A percentile compares a stretch with the other conserved stretches of the same genome.
phyloP scores from a whole-genome alignment of 2,329 filamentous ascomycete species.

The Phaeomoniella chlamydospora region DNA sequence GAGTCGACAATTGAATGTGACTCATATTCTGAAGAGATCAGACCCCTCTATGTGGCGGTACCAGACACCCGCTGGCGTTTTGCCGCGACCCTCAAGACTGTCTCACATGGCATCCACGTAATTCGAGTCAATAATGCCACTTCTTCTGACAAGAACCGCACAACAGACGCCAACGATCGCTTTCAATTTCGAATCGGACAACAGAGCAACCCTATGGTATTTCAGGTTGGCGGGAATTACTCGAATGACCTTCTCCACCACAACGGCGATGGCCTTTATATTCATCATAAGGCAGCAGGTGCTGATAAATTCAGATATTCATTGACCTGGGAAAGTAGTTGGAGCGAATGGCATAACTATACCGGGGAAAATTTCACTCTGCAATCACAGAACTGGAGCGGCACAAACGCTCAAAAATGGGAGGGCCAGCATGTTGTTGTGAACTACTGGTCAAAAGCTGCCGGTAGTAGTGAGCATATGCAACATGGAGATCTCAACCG shows the following conservation, averaged over 20 bases:
- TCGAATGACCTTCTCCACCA: slow-evolving; percentile 29
- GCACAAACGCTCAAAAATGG: slow-evolving; percentile 34
- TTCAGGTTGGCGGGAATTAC: slow-evolving; percentile 38
- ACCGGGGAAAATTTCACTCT: slow-evolving; percentile 24
- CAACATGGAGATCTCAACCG: slow-evolving; percentile 35
- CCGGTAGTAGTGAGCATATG: slow-evolving; percentile 35
- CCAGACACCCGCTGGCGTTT: slow-evolving; percentile 31
- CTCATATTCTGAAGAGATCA: slow-evolving; percentile 15
- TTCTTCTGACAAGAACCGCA: slow-evolving; percentile 16
- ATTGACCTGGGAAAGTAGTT: slow-evolving; percentile 35
- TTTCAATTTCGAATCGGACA: slow-evolving; percentile 40
- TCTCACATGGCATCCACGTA: slow-evolving; percentile 38
- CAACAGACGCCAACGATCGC: slow-evolving; percentile 30
- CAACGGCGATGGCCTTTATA: slow-evolving; percentile 18
- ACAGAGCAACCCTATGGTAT: slow-evolving; percentile 39
- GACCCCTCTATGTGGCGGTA: slow-evolving; percentile 23
- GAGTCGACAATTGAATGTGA: slow-evolving; percentile 22
- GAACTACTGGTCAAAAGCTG: slow-evolving; percentile 37
- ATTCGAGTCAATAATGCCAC: slow-evolving; percentile 33
- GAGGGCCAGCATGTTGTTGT: slow-evolving; percentile 37
- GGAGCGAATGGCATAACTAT: slow-evolving; percentile 37
- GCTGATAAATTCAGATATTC: slow-evolving; percentile 40
- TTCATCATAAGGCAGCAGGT: slow-evolving; percentile 36
- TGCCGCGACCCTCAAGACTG: slow-evolving; percentile 28
- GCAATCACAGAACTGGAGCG: slow-evolving; percentile 29